Percentiles rank a stretch among this genome's conserved stretches.
Evolutionary conservation across 2,329 filamentous ascomycete species (phyloP).

Genomic region (Fonsecaea pedrosoi): DNA sequence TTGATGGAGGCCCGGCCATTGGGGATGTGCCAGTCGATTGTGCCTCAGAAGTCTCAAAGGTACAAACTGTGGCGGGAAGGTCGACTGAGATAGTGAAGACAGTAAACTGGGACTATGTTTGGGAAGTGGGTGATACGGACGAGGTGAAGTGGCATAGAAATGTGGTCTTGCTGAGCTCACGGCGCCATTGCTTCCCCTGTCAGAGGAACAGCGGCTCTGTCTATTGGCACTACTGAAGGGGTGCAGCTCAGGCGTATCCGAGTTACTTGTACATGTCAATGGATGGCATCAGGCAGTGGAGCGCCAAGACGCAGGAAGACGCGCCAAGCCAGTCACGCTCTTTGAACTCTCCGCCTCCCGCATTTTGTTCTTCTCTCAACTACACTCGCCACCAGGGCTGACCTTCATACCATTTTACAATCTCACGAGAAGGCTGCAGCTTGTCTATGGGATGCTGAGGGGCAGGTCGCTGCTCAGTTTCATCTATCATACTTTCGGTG

Average conservation of each 20-base stretch:
- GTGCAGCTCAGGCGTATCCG: neutral
- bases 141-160: neutral
- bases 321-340: neutral
- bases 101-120: neutral
- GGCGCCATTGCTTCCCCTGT: neutral
- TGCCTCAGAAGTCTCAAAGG: neutral
- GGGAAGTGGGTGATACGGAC: neutral
- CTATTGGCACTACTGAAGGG: neutral
- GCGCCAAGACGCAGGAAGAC: neutral
- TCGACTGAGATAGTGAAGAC: neutral
- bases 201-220: neutral
- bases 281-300: too few species aligned
- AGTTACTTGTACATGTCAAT: too few species aligned
- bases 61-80: neutral
- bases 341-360: too few species aligned
- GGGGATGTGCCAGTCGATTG: neutral
- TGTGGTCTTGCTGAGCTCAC: neutral
- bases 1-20: constrained; percentile 31
- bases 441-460: neutral
- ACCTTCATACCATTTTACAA: neutral
- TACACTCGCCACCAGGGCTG: too few species aligned
- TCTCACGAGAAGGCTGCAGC: neutral
- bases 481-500: neutral
- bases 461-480: neutral
- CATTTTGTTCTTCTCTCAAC: too few species aligned